These are phyloP conservation scores for Xylariaceae sp. DNA, from an alignment of 2,329 filamentous ascomycete species.

Conservation along the genomic window DNA sequence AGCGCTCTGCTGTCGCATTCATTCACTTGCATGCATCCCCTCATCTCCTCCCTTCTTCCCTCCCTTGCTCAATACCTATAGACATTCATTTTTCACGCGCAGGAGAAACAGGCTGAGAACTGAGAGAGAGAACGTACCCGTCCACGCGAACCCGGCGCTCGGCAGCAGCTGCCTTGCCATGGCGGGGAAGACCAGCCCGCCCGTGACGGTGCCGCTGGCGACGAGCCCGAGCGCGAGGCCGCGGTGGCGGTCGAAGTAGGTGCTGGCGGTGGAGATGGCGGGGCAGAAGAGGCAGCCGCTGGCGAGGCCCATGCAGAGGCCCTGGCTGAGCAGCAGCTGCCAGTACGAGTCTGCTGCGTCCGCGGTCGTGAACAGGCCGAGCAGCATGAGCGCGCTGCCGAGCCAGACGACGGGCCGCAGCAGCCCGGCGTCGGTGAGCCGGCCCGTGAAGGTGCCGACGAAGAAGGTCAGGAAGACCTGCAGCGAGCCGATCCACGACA, in stretches of 20 bases:
- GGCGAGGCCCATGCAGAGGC: conserved; percentile 47
- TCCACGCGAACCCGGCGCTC: conserved; percentile 47
- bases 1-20: too few relatives aligned
- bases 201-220: conserved; percentile 52
- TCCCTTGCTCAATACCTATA: too few relatives aligned
- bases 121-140: too few relatives aligned
- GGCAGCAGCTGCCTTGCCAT: conserved; percentile 50
- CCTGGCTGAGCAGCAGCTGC: conserved; percentile 49
- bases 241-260: conserved; percentile 54
- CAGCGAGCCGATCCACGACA: conserved; percentile 48
- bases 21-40: too few relatives aligned
- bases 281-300: conserved; percentile 59
- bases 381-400: conserved; percentile 33
- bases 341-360: conserved; percentile 38
- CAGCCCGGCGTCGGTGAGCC: conserved; percentile 46
- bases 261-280: conserved; percentile 55
- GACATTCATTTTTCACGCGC: too few relatives aligned
- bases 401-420: conserved; percentile 35
- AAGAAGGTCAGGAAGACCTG: conserved; percentile 50
- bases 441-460: conserved; percentile 45
- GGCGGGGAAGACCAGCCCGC: conserved; percentile 51
- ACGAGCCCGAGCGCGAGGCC: conserved; percentile 55
- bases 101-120: too few relatives aligned
- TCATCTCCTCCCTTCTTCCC: too few relatives aligned
- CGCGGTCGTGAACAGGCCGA: conserved; percentile 41